Conservation (phyloP, 208 protist species). For the Crithidia bombi region DNA sequence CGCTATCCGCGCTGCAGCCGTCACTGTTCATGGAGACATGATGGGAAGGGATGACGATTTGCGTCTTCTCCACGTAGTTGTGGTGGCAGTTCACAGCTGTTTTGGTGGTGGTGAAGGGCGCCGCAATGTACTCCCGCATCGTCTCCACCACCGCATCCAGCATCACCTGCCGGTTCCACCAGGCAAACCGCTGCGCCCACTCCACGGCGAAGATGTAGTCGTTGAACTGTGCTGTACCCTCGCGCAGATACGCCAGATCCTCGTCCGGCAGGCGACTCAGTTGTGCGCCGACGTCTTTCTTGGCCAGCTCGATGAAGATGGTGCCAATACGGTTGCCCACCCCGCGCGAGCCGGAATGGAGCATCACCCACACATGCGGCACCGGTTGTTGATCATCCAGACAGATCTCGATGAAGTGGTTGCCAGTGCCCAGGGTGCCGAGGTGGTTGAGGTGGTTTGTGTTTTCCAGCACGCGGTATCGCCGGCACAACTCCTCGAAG, state of each 20-base stretch:
- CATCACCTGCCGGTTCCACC: slow-evolving; percentile 86
- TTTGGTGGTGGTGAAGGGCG: slow-evolving; percentile 50
- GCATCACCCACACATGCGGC: slow-evolving; percentile 86
- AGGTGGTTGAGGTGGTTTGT: slow-evolving; percentile 88
- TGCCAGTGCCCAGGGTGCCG: slow-evolving; percentile 88
- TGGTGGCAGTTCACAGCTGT: slow-evolving; percentile 91
- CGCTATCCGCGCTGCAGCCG: not conserved
- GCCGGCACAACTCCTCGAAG: slow-evolving; percentile 68
- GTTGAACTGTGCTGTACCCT: slow-evolving; percentile 80
- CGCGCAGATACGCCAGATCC: slow-evolving; percentile 80
- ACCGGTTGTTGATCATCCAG: slow-evolving; percentile 56
- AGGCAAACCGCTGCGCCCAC: slow-evolving; percentile 86
- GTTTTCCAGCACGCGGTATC: slow-evolving; percentile 43
- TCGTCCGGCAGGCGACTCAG: slow-evolving; percentile 56
- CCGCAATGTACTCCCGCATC: slow-evolving; percentile 41
- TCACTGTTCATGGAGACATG: not conserved
- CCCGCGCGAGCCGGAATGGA: slow-evolving; percentile 90
- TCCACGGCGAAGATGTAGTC: slow-evolving; percentile 86
- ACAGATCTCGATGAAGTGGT: slow-evolving; percentile 93
- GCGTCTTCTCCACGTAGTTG: slow-evolving; percentile 83
- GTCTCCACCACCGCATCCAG: slow-evolving; percentile 69
- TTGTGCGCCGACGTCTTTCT: slow-evolving; percentile 76
- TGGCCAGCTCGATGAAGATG: slow-evolving; percentile 83
- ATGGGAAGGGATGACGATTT: not conserved
- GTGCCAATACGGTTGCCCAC: slow-evolving; percentile 89